phyloP scores from a whole-genome alignment of 2,329 filamentous ascomycete species.

The Paraconiothyrium sp. region DNA sequence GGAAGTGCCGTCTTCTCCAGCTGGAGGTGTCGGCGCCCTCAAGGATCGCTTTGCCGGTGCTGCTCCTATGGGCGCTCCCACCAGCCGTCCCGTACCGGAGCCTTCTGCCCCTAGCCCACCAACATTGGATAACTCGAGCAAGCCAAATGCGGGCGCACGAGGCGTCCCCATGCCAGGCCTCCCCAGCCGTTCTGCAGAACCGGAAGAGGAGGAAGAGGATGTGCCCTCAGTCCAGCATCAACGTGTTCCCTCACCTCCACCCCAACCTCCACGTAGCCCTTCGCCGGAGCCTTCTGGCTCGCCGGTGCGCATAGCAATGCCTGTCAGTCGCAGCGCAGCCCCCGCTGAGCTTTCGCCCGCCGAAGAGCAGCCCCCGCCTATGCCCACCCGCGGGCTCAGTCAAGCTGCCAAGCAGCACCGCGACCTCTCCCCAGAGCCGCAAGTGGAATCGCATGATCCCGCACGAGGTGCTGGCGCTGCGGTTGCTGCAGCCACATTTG shows the following conservation, averaged over 20 bases:
- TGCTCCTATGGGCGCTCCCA: constrained; percentile 64
- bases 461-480: constrained; percentile 64
- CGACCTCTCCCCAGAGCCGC: constrained; percentile 71
- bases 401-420: constrained; percentile 70
- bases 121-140: constrained; percentile 72
- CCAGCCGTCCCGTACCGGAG: constrained; percentile 52
- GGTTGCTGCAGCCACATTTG: constrained; percentile 56
- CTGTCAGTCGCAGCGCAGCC: constrained; percentile 72
- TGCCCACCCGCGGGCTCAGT: constrained; percentile 72
- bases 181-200: constrained; percentile 65
- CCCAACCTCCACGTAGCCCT: constrained; percentile 50
- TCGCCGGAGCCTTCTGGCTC: constrained; percentile 69
- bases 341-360: constrained; percentile 62
- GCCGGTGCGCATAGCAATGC: constrained; percentile 86
- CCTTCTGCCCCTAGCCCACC: constrained; percentile 63
- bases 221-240: constrained; percentile 65
- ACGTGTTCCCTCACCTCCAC: constrained; percentile 55
- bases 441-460: constrained; percentile 63
- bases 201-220: constrained; percentile 54
- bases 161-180: constrained; percentile 83
- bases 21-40: constrained; percentile 75
- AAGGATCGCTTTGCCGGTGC: constrained; percentile 84
- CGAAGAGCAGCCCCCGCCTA: constrained; percentile 60
- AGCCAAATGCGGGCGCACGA: constrained; percentile 69
- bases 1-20: constrained; percentile 64